Percentiles rank a stretch among this genome's conserved stretches.
Evolutionary conservation across 305 asterid genomes (phyloP).

Genomic region (Rubia tinctorum): DNA sequence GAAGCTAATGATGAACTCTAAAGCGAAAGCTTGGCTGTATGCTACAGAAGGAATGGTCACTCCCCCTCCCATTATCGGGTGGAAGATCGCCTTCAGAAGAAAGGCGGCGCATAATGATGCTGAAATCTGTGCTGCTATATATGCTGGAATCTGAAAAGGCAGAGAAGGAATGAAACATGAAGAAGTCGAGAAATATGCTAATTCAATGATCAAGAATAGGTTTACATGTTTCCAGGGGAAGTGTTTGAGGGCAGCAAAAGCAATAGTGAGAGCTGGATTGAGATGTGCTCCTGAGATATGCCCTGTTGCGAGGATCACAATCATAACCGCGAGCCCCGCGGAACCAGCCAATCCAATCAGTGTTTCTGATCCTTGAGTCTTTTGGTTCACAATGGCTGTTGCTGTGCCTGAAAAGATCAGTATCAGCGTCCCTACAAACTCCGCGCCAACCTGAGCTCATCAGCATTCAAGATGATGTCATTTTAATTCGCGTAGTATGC

Average conservation of each 20-base stretch:
- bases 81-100: slow-evolving; percentile 52
- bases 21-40: slow-evolving; percentile 62
- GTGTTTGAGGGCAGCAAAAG: slow-evolving; percentile 78
- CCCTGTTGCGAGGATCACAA: slow-evolving; percentile 79
- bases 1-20: slow-evolving; percentile 79
- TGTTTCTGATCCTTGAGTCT: slow-evolving; percentile 67
- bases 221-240: slow-evolving; percentile 81
- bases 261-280: slow-evolving; percentile 75
- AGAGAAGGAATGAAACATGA: background rate
- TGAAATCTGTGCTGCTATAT: slow-evolving; percentile 68
- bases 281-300: slow-evolving; percentile 96
- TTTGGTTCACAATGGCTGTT: slow-evolving; percentile 68
- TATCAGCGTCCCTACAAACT: slow-evolving; percentile 82
- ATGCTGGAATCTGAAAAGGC: slow-evolving; percentile 60
- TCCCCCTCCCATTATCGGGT: slow-evolving; percentile 85
- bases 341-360: slow-evolving; percentile 65
- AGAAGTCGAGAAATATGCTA: background rate
- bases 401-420: slow-evolving; percentile 77
- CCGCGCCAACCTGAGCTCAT: slow-evolving; percentile 79
- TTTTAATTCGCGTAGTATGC: background rate
- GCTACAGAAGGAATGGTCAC: slow-evolving; percentile 68
- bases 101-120: slow-evolving; percentile 77
- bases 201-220: background rate
- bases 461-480: background rate
- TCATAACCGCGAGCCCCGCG: slow-evolving; percentile 75